Base-by-base conservation (phyloP, 2,329 filamentous ascomycete species). In the Alternaria consortialis region DNA sequence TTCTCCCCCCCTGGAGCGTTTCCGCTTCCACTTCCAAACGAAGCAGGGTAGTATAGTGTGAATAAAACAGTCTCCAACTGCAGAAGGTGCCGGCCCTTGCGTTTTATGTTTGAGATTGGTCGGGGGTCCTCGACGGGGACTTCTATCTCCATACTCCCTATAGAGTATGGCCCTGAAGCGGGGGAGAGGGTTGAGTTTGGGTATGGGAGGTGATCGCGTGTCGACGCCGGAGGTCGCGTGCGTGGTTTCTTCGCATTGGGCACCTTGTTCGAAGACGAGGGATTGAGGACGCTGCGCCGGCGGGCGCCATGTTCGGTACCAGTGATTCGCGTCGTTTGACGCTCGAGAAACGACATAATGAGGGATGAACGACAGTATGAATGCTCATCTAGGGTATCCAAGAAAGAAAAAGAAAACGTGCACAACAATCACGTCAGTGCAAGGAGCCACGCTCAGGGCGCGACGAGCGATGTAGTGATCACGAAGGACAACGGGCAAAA, bases 11-110 rank as follows among this genome's bases (percentile, higher is more conserved):
- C 78, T 9, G 80, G 78, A 13, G 77, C 74, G 23, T 76, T 70
- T 1, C 81, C 78, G 2, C 73, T 66, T 6, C 79, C 77, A 15
- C 74, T 76, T 7, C 79, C 81, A 56, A 84, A 70, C 17, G 84
- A 82, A 44, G 85, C 84, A 2, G 88, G 88, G 71, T 91, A 91
- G 74, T 87, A 91, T n/a, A 90, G 75, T 0, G 85, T 85, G 76
- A 90, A 85, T 5, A 90, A 80, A 8, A 90, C 86, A 0, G 88
- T 90, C 61, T 87, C 82, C 13, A 87, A 75, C 54, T 85, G 79
- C 13, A 88, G 73, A 7, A 86, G 62, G 63, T 84, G 81, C 55
- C 77, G 76, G 53, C 82, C 76, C 27, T 84, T 64, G 37, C 84
- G 77, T 34, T 77, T 84, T 56, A 86, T 86, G 55, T 84, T 70